Conservation (phyloP, 129 eudicot species). For the Deinandra increscens region DNA sequence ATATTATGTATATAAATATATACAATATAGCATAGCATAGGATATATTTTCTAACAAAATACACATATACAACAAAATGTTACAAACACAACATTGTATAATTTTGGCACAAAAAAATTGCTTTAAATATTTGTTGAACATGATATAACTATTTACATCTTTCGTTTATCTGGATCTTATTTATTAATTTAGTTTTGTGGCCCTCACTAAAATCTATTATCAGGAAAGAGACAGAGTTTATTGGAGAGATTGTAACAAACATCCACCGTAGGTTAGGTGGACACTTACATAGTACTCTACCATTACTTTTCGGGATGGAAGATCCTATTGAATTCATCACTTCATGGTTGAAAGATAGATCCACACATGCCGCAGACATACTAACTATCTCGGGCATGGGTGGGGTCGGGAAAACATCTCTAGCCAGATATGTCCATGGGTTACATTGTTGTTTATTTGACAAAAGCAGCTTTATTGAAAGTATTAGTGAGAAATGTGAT, state of each 20-base stretch:
- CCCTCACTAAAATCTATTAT: too few species aligned
- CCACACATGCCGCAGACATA: background rate
- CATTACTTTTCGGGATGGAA: too few species aligned
- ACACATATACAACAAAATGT: too few species aligned
- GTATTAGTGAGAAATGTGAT: conserved; percentile 2
- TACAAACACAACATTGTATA: too few species aligned
- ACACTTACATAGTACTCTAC: background rate
- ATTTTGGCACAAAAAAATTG: too few species aligned
- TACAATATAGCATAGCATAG: too few species aligned
- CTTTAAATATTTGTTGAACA: too few species aligned
- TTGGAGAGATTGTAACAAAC: conserved; percentile 11
- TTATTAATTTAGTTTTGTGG: too few species aligned
- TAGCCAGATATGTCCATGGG: background rate
- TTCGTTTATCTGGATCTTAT: too few species aligned
- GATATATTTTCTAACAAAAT: too few species aligned
- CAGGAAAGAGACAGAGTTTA: conserved; percentile 19
- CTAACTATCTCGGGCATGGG: background rate
- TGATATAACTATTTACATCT: too few species aligned
- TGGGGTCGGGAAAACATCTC: background rate
- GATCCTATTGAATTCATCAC: background rate
- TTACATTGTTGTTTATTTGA: background rate
- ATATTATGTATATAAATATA: too few species aligned
- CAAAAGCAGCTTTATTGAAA: conserved; percentile 16
- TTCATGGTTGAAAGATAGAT: conserved; percentile 24
- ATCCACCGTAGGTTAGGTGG: conserved; percentile 3